Evolutionary conservation across 1,139 yeast species (phyloP).

Genomic region (Hansenula sp.): DNA sequence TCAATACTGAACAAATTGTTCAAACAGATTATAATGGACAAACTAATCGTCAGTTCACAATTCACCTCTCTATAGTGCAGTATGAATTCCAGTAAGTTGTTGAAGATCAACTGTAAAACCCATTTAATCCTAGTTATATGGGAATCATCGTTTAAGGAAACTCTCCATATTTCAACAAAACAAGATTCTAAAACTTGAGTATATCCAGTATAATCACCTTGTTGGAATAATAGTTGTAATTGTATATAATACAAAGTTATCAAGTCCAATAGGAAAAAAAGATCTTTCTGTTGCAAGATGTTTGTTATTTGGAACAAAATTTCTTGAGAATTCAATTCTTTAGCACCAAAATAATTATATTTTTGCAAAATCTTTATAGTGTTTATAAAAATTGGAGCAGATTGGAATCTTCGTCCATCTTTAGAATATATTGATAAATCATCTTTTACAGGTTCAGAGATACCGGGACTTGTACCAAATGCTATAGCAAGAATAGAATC

Average conservation of each 20-base stretch:
- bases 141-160: background rate
- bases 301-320: background rate
- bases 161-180: background rate
- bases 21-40: background rate
- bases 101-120: background rate
- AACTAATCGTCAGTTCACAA: background rate
- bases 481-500: background rate
- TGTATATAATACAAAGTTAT: background rate
- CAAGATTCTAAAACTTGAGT: background rate
- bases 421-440: background rate
- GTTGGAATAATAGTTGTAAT: background rate
- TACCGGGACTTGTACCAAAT: background rate
- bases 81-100: background rate
- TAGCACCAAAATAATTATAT: background rate
- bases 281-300: background rate
- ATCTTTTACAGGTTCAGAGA: background rate
- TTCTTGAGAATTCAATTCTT: background rate
- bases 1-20: conserved; percentile 1
- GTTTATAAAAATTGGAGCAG: background rate
- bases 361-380: background rate
- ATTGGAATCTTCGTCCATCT: background rate
- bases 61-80: background rate
- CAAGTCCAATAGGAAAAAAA: background rate
- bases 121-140: background rate
- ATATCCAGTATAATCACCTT: background rate